A percentile compares a stretch with the other conserved stretches of the same genome.
phyloP scores from a whole-genome alignment of 371 early-diverging fungal species.

The Mucor saturninus region DNA sequence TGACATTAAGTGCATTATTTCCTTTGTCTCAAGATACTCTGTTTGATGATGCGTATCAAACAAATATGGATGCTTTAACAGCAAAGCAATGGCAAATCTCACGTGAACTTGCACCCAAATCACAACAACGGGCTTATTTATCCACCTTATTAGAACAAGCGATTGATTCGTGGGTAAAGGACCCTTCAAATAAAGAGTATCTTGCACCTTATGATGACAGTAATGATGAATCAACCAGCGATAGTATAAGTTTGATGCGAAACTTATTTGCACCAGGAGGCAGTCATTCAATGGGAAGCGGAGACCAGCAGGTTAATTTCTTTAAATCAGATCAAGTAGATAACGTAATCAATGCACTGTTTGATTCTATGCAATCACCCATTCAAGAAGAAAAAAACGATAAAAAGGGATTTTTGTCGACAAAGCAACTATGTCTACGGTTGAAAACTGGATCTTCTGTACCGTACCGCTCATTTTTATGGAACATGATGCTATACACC shows the following conservation, averaged over 20 bases:
- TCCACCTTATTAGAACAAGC: slow-evolving; percentile 63
- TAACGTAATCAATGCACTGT: slow-evolving; percentile 26
- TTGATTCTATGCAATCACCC: slow-evolving; percentile 1
- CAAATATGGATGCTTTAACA: slow-evolving; percentile 66
- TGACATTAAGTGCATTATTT: slow-evolving; percentile 68
- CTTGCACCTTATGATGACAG: slow-evolving; percentile 41
- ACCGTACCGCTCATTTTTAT: slow-evolving; percentile 70
- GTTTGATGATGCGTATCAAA: slow-evolving; percentile 49
- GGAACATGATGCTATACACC: slow-evolving; percentile 65
- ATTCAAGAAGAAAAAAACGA: not conserved
- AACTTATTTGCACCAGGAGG: slow-evolving; percentile 24
- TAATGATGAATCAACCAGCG: slow-evolving; percentile 13
- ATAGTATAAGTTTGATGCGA: slow-evolving; percentile 27
- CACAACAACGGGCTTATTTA: slow-evolving; percentile 61
- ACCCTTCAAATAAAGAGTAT: slow-evolving; percentile 50
- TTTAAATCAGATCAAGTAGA: slow-evolving; percentile 38
- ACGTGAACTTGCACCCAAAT: slow-evolving; percentile 59
- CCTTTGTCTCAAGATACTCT: slow-evolving; percentile 57
- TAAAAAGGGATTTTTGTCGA: not conserved
- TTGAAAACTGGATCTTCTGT: slow-evolving; percentile 62
- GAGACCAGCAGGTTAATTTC: not conserved
- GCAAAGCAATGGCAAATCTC: slow-evolving; percentile 66
- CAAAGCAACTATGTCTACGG: slow-evolving; percentile 48
- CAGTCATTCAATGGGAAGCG: not conserved
- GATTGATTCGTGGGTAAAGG: slow-evolving; percentile 65